These are phyloP conservation scores for Ophiostoma sp. DNA, from an alignment of 2,329 filamentous ascomycete species.

Conservation along the genomic window DNA sequence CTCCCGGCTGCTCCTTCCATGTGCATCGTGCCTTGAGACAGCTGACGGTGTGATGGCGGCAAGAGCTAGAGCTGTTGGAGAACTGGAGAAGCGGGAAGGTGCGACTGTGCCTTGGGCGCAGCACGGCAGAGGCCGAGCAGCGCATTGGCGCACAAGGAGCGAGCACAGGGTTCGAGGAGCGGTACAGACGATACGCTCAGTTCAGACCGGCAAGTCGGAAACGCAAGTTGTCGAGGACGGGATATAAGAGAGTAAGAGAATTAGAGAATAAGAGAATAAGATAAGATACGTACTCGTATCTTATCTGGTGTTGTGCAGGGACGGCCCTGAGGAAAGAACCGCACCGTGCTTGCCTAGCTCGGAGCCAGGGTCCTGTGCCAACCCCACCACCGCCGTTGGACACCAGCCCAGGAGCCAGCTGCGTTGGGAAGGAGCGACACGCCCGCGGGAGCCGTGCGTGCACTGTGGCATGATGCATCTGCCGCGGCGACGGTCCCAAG, in stretches of 20 bases:
- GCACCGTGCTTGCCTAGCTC: conserved; percentile 17
- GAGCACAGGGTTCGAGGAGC: background rate
- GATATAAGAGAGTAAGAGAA: too few relatives aligned
- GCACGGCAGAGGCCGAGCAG: background rate
- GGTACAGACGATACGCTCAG: background rate
- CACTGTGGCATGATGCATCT: background rate
- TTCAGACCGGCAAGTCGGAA: too few relatives aligned
- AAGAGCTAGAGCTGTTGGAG: background rate
- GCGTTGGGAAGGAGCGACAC: conserved; percentile 7
- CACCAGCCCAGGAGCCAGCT: background rate
- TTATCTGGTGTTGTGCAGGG: background rate
- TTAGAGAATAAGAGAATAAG: background rate
- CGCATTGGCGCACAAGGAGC: background rate
- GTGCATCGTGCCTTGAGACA: background rate
- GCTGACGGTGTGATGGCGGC: too few relatives aligned
- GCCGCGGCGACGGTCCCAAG: too few relatives aligned
- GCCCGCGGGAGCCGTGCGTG: background rate
- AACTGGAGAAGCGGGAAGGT: conserved; percentile 8
- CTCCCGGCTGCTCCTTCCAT: conserved; percentile 9
- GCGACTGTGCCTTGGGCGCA: background rate
- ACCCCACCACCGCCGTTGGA: conserved; percentile 13
- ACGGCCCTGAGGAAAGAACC: conserved; percentile 9
- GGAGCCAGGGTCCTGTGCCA: conserved; percentile 16
- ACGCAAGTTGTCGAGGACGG: too few relatives aligned
- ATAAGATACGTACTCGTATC: background rate